These are phyloP conservation scores for Extremus antarcticus DNA, from an alignment of 495 filamentous ascomycete genomes.

Conservation along the genomic window DNA sequence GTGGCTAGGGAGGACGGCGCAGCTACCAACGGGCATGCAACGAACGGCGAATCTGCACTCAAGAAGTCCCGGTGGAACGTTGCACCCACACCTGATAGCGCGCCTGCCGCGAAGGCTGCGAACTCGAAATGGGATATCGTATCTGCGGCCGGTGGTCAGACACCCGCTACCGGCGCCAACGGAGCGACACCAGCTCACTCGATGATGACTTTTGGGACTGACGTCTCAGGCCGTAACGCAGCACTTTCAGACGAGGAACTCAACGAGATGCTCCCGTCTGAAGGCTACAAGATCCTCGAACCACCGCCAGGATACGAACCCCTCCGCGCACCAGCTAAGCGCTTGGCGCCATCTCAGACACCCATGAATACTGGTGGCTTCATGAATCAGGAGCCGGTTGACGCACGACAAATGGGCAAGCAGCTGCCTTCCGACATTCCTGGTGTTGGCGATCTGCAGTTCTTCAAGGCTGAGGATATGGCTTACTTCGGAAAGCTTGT, in stretches of 20 bases:
- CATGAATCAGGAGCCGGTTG: constrained; percentile 96
- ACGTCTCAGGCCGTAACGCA: constrained; percentile 67
- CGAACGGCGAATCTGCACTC: constrained; percentile 38
- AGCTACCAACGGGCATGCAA: constrained; percentile 34
- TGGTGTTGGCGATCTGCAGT: constrained; percentile 92
- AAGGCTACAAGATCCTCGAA: constrained; percentile 89
- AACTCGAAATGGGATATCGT: constrained; percentile 87
- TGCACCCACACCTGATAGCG: constrained; percentile 40
- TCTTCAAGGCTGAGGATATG: constrained; percentile 99
- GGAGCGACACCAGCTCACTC: constrained; percentile 74
- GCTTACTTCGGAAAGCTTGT: constrained; percentile 97
- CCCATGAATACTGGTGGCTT: constrained; percentile 69
- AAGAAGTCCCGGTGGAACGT: constrained; percentile 85
- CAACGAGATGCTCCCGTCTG: constrained; percentile 76
- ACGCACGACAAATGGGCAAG: constrained; percentile 67
- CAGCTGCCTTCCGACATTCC: constrained; percentile 94
- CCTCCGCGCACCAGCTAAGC: constrained; percentile 64
- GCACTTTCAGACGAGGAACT: constrained; percentile 87
- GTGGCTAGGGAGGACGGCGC: constrained; percentile 30
- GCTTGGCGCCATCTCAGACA: constrained; percentile 65
- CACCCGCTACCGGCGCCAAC: constrained; percentile 73
- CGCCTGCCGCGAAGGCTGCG: constrained; percentile 41
- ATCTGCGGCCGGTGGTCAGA: constrained; percentile 53
- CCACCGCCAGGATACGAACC: constrained; percentile 88
- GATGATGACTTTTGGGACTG: constrained; percentile 61